Percentiles rank a stretch among this genome's conserved stretches.
phyloP scores from a whole-genome alignment of 2,329 filamentous ascomycete species.

The Coniella lustricola region DNA sequence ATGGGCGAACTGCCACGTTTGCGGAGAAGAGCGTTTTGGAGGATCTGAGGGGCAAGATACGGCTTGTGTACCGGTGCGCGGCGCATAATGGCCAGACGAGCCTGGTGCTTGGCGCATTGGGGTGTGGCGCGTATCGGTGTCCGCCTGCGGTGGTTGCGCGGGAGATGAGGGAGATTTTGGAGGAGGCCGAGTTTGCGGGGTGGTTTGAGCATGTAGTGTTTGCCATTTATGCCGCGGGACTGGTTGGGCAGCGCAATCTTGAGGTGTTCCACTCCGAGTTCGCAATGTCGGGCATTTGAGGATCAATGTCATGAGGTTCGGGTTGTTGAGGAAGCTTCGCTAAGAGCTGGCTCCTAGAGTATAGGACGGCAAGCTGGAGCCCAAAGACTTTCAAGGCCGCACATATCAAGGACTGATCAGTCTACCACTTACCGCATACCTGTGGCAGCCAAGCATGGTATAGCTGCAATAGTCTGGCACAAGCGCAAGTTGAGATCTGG shows the following conservation, averaged over 20 bases:
- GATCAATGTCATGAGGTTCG: no score
- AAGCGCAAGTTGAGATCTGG: no score
- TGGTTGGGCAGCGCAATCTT: not conserved
- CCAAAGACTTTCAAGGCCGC: no score
- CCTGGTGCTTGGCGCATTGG: not conserved
- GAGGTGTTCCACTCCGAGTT: slow-evolving; percentile 1
- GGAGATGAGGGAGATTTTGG: not conserved
- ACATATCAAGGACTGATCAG: no score
- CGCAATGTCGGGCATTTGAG: not conserved
- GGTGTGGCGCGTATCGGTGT: not conserved
- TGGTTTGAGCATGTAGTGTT: slow-evolving; percentile 3
- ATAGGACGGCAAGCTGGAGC: no score
- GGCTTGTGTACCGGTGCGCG: slow-evolving; percentile 1
- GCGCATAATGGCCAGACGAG: slow-evolving; percentile 2
- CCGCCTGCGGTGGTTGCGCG: not conserved
- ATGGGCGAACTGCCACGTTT: not conserved
- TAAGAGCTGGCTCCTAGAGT: no score
- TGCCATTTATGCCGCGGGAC: not conserved
- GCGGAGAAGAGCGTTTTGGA: not conserved
- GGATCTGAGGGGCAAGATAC: not conserved
- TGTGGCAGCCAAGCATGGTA: no score
- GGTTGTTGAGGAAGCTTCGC: no score
- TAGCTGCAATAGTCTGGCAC: not conserved
- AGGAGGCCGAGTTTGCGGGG: slow-evolving; percentile 1
- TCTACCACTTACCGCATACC: no score